Evolutionary conservation across 192 early-diverging fungal genomes (phyloP).

Genomic region (Obelidium mucronatum): DNA sequence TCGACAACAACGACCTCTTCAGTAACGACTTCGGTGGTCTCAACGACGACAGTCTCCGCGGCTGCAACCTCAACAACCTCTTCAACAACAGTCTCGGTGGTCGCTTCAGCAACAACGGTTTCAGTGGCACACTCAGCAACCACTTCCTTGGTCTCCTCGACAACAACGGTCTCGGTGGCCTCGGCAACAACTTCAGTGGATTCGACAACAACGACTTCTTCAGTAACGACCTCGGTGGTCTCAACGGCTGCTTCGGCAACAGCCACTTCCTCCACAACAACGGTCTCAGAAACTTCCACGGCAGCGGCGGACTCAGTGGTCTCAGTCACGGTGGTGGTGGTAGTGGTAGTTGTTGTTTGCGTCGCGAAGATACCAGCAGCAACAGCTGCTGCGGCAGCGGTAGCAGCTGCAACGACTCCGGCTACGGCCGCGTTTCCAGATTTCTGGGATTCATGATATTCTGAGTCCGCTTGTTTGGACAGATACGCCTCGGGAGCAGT

Average conservation of each 20-base stretch:
- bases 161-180: too few relatives aligned
- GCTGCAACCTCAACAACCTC: not conserved
- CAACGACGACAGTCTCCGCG: slow-evolving; percentile 9
- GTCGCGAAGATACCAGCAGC: not conserved
- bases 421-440: not conserved
- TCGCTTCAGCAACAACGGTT: not conserved
- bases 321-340: not conserved
- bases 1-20: not conserved
- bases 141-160: too few relatives aligned
- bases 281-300: not conserved
- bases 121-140: too few relatives aligned
- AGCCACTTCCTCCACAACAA: not conserved
- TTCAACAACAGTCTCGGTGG: not conserved
- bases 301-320: not conserved
- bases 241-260: not conserved
- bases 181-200: not conserved
- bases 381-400: not conserved
- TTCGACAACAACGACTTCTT: not conserved
- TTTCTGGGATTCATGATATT: too few relatives aligned
- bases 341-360: not conserved
- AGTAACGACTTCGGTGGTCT: slow-evolving; percentile 2
- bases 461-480: not conserved
- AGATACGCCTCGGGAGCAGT: not conserved
- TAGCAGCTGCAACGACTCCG: not conserved
- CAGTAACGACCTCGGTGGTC: too few relatives aligned